Percentiles rank a stretch among this genome's conserved stretches.
Conservation (phyloP, 2,329 filamentous ascomycete species). For the Penicillium sp. region DNA sequence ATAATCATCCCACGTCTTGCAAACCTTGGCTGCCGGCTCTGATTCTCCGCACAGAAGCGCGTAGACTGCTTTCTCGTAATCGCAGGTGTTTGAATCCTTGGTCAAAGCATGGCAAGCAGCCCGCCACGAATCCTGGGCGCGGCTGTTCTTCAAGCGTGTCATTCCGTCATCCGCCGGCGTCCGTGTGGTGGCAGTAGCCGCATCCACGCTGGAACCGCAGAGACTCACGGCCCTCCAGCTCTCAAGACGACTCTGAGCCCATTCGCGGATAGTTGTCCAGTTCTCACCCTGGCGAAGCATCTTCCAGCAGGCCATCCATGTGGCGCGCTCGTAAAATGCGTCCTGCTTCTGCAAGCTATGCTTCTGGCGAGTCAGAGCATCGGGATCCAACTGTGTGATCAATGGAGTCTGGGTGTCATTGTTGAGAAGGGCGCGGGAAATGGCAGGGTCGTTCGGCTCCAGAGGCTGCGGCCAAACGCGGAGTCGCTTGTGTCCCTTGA, state of each 20-base stretch:
- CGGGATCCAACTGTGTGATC: slow-evolving; percentile 88
- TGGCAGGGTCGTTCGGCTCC: slow-evolving; percentile 62
- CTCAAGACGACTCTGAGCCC: slow-evolving; percentile 84
- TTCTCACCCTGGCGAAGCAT: slow-evolving; percentile 82
- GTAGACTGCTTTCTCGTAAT: slow-evolving; percentile 87
- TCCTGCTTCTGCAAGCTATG: slow-evolving; percentile 78
- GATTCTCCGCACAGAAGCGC: slow-evolving; percentile 86
- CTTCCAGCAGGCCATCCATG: slow-evolving; percentile 94
- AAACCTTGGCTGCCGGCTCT: slow-evolving; percentile 73
- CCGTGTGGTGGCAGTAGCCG: slow-evolving; percentile 27
- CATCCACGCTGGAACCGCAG: slow-evolving; percentile 57
- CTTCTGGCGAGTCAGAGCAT: slow-evolving; percentile 78
- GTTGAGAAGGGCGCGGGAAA: slow-evolving; percentile 59
- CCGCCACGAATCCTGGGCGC: slow-evolving; percentile 42
- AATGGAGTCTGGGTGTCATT: slow-evolving; percentile 64
- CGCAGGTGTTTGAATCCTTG: slow-evolving; percentile 65
- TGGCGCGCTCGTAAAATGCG: slow-evolving; percentile 82
- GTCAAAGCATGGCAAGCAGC: slow-evolving; percentile 51
- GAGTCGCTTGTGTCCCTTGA: slow-evolving; percentile 86
- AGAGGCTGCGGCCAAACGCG: slow-evolving; percentile 67
- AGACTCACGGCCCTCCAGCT: slow-evolving; percentile 86
- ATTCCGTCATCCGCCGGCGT: slow-evolving; percentile 40
- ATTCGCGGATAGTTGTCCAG: slow-evolving; percentile 74
- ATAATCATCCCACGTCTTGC: slow-evolving; percentile 80
- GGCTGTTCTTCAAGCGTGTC: slow-evolving; percentile 47